These are phyloP conservation scores for Fusarium armeniacum DNA, from an alignment of 2,329 filamentous ascomycete genomes.

Conservation along the genomic window DNA sequence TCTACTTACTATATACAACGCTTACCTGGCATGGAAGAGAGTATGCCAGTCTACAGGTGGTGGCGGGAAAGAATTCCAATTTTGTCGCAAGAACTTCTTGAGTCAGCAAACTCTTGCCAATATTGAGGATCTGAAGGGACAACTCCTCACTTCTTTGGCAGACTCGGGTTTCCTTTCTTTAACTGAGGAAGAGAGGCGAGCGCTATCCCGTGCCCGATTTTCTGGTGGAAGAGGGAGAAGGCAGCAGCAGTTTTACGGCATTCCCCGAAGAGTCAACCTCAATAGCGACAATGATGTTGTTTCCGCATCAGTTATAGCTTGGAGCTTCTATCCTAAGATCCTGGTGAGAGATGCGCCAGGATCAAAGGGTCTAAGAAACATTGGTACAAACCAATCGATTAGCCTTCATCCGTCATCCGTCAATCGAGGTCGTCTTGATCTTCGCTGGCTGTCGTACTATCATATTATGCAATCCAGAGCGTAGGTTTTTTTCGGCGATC, in stretches of 20 bases:
- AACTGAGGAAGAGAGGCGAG: slow-evolving; percentile 77
- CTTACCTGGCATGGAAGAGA: slow-evolving; percentile 89
- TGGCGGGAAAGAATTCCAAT: slow-evolving; percentile 82
- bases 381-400: slow-evolving; percentile 92
- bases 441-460: slow-evolving; percentile 93
- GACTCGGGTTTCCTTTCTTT: slow-evolving; percentile 88
- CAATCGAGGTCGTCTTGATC: slow-evolving; percentile 77
- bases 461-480: slow-evolving; percentile 95
- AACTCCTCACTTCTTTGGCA: slow-evolving; percentile 85
- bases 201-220: slow-evolving; percentile 77
- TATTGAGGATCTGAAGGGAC: slow-evolving; percentile 95
- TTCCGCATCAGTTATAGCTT: slow-evolving; percentile 85
- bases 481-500: slow-evolving; percentile 60
- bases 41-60: slow-evolving; percentile 76
- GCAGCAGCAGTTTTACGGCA: slow-evolving; percentile 82
- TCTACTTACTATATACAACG: slow-evolving; percentile 92
- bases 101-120: slow-evolving; percentile 89
- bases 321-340: slow-evolving; percentile 96
- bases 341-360: slow-evolving; percentile 79
- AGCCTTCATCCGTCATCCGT: slow-evolving; percentile 90
- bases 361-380: slow-evolving; percentile 86
- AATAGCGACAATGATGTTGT: slow-evolving; percentile 86
- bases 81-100: slow-evolving; percentile 95
- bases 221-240: slow-evolving; percentile 65
- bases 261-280: slow-evolving; percentile 79